Base-by-base conservation (phyloP, 2,329 filamentous ascomycete genomes). In the Phoma herbarum region DNA sequence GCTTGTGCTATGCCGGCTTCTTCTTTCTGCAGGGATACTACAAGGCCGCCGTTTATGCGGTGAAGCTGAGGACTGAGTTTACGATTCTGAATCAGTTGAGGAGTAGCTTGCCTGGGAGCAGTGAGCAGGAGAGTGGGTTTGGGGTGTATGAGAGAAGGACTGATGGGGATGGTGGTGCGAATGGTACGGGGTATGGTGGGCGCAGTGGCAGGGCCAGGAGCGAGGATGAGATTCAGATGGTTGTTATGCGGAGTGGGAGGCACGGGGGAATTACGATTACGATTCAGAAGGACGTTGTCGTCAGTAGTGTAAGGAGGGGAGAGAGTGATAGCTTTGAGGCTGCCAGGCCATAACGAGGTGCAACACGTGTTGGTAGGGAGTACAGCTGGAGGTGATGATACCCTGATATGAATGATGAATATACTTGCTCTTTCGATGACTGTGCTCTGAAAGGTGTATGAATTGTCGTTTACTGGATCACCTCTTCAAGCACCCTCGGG, bases 31-130 rank as follows among this genome's bases (percentile, higher is more conserved):
- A 79, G 47, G 73, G 72, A 5, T 70, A 74, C n/a, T 72, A 75
- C 54, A 79, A 78, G 55, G 70, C 56, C 11, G 75, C 78, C 8
- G 71, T 79, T 2, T 81, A 81, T 60, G 78, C 75, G 44, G 65
- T 81, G 54, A 81, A 81, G 64, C 73, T 84, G 26, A 81, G 84
- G 60, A 77, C 84, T 3, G 85, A 86, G 65, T 81, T 82, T 58
- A 79, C 81, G 6, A 81, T 87, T 44, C 69, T 87, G 18, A 78
- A 84, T 37, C 65, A 70, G 52, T 57, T 71, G 39, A 35, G 65
- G n/a, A 57, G 51, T 11, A 57, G 60, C 23, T 46, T 68, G 43
- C 60, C 57, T 0, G 48, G 55, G 6, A 48, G 57, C 6, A 62
- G 58, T 5, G 53, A 51, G n/a, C 48, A 59, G 12, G 56, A 55